Evolutionary conservation across 352 stramenopile genomes (phyloP), one percentile per base, ranked within the genome.

Genomic region (Phytopythium boreale): DNA sequence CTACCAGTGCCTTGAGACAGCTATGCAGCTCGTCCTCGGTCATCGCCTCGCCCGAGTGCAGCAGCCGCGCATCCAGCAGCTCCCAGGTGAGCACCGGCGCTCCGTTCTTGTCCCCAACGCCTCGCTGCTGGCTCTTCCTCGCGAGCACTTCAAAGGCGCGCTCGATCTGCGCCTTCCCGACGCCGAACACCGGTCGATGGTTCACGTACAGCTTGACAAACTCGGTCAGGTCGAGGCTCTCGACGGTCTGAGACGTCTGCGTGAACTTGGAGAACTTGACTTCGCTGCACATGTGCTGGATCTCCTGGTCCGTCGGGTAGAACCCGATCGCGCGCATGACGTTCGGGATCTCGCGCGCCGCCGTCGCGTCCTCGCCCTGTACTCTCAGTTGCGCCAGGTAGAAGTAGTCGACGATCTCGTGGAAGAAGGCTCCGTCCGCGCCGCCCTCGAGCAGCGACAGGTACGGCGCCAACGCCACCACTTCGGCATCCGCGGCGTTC

Each of bases 331-430:
- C 90, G 44, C 93, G 82, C 82, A 98, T 95, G 43, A 98, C 84
- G 58, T 96, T 96, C 12, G 94, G 91, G 39, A 98, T 92, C 69
- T 98, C 72, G 4, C 94, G 79, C 26, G 75, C 72, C 12, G 74
- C 67, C 19, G 88, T 97, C 12, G 88, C 84, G 62, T 93, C 83
- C 59, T 98, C 94, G 24, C 94, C 93, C 56, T 97, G 90, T 39
- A 92, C 79, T 20, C 94, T 86, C 19, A 98, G 78, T 68, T 98
- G 89, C 4, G 87, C 87, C 61, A 97, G 93, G 70, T 97, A 98
- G 69, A 98, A 98, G 73, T 97, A 98, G 67, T 98, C 92, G 36
- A 98, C 85, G 17, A 98, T 92, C 44, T 98, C 90, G 53, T 97
- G 70, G 71, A 93, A 95, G 59, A 98, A 90, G 27, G 75, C 79